Evolutionary conservation across 768 basidiomycete genomes (phyloP).

Genomic region (Krasilnikovozyma curviuscula): DNA sequence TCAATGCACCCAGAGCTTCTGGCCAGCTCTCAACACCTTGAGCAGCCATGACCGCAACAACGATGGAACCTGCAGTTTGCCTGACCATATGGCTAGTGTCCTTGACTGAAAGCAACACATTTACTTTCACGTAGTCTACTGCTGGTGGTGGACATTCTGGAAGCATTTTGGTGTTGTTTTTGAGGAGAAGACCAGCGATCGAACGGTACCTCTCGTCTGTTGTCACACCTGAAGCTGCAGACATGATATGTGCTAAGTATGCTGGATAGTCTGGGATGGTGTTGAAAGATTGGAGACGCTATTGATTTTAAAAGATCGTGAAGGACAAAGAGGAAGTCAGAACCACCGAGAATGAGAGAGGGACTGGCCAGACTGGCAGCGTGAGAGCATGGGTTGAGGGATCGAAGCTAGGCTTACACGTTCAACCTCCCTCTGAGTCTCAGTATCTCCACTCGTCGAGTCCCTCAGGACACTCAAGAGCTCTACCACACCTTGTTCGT

Average conservation of each 20-base stretch:
- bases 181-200: conserved; percentile 88
- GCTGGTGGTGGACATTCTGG: conserved; percentile 42
- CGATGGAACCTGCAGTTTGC: conserved; percentile 80
- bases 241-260: conserved; percentile 86
- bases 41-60: conserved; percentile 70
- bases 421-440: conserved; percentile 57
- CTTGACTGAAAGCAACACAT: conserved; percentile 32
- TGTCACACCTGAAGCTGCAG: conserved; percentile 40
- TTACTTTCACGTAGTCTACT: conserved; percentile 32
- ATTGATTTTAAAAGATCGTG: neutral
- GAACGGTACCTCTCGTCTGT: conserved; percentile 77
- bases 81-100: conserved; percentile 72
- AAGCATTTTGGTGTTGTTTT: conserved; percentile 79
- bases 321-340: neutral
- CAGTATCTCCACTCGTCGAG: conserved; percentile 58
- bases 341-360: neutral
- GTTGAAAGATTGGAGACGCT: conserved; percentile 33
- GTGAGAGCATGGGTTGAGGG: neutral
- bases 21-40: conserved; percentile 88
- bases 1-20: conserved; percentile 71
- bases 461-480: conserved; percentile 79
- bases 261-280: conserved; percentile 83
- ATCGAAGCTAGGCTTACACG: conserved; percentile 34
- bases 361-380: neutral
- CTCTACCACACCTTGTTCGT: conserved; percentile 70